Evolutionary conservation across 495 filamentous ascomycete genomes (phyloP), one percentile per base, ranked within the genome.

Genomic region (Hypoxylon fragiforme): DNA sequence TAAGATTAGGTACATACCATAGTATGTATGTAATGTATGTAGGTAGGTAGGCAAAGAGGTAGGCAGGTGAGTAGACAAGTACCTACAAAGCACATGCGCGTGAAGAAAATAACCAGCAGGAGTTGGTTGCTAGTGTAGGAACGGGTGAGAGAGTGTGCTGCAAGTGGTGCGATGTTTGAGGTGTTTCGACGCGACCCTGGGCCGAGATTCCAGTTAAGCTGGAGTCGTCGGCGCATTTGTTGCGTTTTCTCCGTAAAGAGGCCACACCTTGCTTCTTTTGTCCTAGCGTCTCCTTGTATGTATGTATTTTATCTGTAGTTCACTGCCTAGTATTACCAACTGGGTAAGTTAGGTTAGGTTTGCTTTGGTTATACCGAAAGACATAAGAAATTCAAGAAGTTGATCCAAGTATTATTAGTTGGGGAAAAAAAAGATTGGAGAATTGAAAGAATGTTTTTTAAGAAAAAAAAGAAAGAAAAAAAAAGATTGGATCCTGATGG

Each of bases 141-240:
- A 50, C 54, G 59, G 48, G 48, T 40, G 54, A 55, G 55, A 55
- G 55, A 35, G 53, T 60, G 60, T 41, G 44, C 45, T 60, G 53
- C 45, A 26, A 57, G 64, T 65, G 57, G 65, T 68, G 57, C 65
- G 59, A 68, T 68, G 62, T 65, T 68, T 64, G 65, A 68, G 62
- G 65, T 68, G 62, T 68, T 68, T 68, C 62, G 65, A 68, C 65
- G 65, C 65, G 65, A 68, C 65, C 62, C 62, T 68, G 65, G 65
- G 65, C 65, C 65, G 65, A 68, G 65, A 68, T 68, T 68, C 65
- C 65, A 63, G 65, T 54, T 66, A 68, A 67, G 62, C 59, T 65
- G 37, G 14, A 57, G 58, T 64, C 63, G 52, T 60, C 65, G 62
- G 65, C 63, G 62, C 65, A 68, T 65, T 65, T 61, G 62, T 64